phyloP scores from a whole-genome alignment of 306 rosid genomes.

The Ceratonia siliqua region DNA sequence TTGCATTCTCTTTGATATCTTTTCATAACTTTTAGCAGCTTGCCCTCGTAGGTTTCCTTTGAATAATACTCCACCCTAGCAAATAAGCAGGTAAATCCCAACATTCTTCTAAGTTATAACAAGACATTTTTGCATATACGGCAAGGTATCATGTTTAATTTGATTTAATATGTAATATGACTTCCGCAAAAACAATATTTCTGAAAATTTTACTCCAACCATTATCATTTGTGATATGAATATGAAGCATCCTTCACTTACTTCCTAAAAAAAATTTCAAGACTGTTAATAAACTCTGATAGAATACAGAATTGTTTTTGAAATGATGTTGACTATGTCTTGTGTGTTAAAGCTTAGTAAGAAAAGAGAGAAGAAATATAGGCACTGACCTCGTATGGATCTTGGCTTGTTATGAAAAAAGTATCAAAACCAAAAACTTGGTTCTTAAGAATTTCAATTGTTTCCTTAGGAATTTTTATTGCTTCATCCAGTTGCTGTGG shows the following conservation, averaged over 20 bases:
- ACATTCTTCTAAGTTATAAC: constrained; percentile 29
- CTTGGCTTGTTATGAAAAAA: constrained; percentile 87
- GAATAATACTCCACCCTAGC: constrained; percentile 89
- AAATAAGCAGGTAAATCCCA: constrained; percentile 28
- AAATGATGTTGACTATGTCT: neutral
- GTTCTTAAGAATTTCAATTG: constrained; percentile 73
- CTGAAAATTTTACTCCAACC: neutral
- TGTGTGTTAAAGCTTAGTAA: neutral
- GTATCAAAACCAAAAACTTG: constrained; percentile 97
- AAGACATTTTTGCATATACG: constrained; percentile 21
- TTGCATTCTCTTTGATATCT: constrained; percentile 80
- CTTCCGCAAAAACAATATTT: neutral
- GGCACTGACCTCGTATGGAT: constrained; percentile 84
- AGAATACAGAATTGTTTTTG: neutral
- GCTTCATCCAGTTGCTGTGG: constrained; percentile 76
- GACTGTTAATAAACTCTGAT: neutral
- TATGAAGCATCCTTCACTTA: neutral
- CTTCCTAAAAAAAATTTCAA: neutral
- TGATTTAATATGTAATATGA: neutral
- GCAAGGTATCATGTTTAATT: neutral
- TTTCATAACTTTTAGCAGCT: constrained; percentile 86
- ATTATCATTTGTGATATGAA: neutral
- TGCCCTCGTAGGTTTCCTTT: constrained; percentile 94
- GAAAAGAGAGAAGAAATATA: constrained; percentile 18
- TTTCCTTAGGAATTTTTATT: constrained; percentile 79